Percentiles rank a stretch among this genome's conserved stretches.
Conservation (phyloP, 2,329 filamentous ascomycete species). For the Exophiala sp. region DNA sequence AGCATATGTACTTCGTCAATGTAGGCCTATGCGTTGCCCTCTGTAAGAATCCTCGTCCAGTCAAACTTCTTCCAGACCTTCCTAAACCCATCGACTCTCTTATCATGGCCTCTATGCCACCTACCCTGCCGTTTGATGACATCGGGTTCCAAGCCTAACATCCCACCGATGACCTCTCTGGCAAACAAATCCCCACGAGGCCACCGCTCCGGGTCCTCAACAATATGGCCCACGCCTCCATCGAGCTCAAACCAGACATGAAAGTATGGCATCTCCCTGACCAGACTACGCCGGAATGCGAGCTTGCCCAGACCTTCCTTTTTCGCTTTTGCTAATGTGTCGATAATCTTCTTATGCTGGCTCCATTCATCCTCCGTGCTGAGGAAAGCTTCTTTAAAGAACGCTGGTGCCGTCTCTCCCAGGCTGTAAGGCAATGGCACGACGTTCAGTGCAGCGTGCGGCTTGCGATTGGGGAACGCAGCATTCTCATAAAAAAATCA, state of each 20-base stretch:
- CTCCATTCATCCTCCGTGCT: conserved; percentile 87
- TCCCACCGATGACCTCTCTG: conserved; percentile 83
- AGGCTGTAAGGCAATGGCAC: conserved; percentile 85
- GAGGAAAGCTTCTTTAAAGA: conserved; percentile 92
- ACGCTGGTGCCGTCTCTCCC: conserved; percentile 86
- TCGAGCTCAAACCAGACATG: conserved; percentile 94
- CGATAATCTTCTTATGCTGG: conserved; percentile 90
- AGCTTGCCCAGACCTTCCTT: conserved; percentile 62
- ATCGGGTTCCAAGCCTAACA: conserved; percentile 75
- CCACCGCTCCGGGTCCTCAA: conserved; percentile 81
- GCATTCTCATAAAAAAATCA: conserved; percentile 98
- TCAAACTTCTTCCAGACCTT: conserved; percentile 90
- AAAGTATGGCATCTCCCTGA: conserved; percentile 97
- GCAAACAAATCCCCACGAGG: conserved; percentile 89
- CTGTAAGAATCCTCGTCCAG: conserved; percentile 64
- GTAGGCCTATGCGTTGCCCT: conserved; percentile 32
- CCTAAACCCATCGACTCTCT: conserved; percentile 68
- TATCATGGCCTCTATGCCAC: conserved; percentile 65
- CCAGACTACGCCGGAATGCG: conserved; percentile 75
- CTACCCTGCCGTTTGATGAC: conserved; percentile 84
- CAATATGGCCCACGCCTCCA: conserved; percentile 83
- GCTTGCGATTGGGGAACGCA: conserved; percentile 67
- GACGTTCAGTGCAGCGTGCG: conserved; percentile 78
- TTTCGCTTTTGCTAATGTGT: conserved; percentile 59
- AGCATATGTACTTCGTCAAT: too few species aligned